These are phyloP conservation scores for Salpingoeca rosetta DNA, from an alignment of 78 protist species.

Conservation along the genomic window DNA sequence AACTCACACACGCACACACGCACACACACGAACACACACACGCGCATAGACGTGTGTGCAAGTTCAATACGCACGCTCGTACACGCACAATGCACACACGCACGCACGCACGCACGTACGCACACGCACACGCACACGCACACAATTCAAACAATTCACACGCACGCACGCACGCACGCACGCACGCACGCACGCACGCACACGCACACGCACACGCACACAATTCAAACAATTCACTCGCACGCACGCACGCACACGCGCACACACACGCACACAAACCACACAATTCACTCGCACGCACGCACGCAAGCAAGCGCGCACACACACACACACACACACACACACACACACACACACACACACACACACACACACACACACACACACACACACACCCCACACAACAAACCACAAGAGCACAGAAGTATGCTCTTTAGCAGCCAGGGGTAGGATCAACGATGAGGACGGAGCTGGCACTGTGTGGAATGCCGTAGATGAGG, in stretches of 20 bases:
- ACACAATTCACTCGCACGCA: slow-evolving; percentile 9
- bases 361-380: too few species aligned
- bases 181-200: neutral
- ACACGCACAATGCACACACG: neutral
- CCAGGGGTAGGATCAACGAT: too few species aligned
- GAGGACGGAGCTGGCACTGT: too few species aligned
- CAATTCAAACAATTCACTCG: neutral
- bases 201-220: neutral
- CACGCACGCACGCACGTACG: neutral
- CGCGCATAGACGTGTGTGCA: neutral
- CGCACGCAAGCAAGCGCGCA: too few species aligned
- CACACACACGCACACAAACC: neutral
- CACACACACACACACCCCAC: too few species aligned
- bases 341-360: too few species aligned
- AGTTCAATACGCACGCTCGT: neutral
- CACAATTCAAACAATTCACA: neutral
- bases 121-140: neutral
- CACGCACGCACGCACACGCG: neutral
- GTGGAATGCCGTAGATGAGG: too few species aligned
- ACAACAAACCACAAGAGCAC: too few species aligned
- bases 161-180: neutral
- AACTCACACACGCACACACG: neutral
- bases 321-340: too few species aligned
- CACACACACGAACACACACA: neutral
- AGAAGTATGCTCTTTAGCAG: too few species aligned